Evolutionary conservation across 305 asterid genomes (phyloP).

Genomic region (Fraxinus velutina): DNA sequence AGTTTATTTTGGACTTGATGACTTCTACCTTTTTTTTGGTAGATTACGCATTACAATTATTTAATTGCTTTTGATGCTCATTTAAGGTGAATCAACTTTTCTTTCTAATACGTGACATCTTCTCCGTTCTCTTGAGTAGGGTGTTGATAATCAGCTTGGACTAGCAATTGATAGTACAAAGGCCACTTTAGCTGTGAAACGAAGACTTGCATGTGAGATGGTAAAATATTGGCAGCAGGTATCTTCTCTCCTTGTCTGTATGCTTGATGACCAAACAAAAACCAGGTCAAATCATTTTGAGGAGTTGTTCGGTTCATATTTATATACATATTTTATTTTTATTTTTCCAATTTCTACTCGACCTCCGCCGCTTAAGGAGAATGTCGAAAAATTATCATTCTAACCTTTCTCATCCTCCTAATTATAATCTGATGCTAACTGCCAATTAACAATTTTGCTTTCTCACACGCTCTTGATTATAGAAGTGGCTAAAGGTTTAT

Average conservation of each 20-base stretch:
- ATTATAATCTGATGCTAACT: neutral
- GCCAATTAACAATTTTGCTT: neutral
- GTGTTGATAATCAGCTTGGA: constrained; percentile 96
- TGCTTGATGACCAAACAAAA: neutral
- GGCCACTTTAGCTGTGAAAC: constrained; percentile 93
- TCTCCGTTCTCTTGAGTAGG: constrained; percentile 38
- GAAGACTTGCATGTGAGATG: constrained; percentile 99
- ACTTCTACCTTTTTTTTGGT: neutral
- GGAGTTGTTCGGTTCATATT: neutral
- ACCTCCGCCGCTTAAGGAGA: neutral
- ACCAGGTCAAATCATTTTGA: neutral
- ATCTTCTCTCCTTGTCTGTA: constrained; percentile 13
- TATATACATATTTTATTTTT: neutral
- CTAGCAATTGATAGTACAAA: constrained; percentile 94
- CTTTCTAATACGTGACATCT: constrained; percentile 19
- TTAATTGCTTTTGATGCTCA: neutral
- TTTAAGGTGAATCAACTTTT: neutral
- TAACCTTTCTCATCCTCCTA: neutral
- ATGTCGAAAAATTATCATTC: neutral
- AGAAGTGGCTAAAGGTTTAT: neutral
- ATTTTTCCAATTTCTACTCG: neutral
- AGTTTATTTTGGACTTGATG: neutral
- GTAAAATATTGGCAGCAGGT: constrained; percentile 99
- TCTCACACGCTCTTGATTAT: neutral
- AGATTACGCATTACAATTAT: neutral